These are phyloP conservation scores for Ajuga chamaepitys DNA, from an alignment of 257 asterid genomes.

Conservation along the genomic window DNA sequence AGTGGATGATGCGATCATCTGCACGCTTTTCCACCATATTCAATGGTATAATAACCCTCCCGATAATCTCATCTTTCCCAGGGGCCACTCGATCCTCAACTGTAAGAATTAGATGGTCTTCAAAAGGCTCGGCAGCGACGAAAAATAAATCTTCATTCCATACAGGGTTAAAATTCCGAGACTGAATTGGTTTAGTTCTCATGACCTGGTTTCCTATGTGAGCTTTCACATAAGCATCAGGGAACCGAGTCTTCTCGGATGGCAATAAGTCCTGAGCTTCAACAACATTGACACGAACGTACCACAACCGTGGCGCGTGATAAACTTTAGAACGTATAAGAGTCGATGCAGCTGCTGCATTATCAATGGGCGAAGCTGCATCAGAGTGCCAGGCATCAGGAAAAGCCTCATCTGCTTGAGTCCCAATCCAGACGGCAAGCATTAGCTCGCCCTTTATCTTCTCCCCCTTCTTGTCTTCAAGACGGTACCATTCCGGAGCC, in stretches of 20 bases:
- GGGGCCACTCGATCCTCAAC: constrained; percentile 94
- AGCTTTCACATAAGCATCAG: constrained; percentile 75
- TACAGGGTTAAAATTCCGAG: constrained; percentile 66
- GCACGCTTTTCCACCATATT: constrained; percentile 79
- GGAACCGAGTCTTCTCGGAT: constrained; percentile 64
- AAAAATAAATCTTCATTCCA: constrained; percentile 90
- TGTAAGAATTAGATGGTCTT: constrained; percentile 71
- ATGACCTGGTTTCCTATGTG: constrained; percentile 83
- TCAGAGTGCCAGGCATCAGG: constrained; percentile 97
- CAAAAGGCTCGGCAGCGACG: constrained; percentile 90
- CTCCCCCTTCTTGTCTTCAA: constrained; percentile 70
- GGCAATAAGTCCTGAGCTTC: constrained; percentile 90
- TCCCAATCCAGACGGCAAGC: constrained; percentile 94
- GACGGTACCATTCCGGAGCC: constrained; percentile 94
- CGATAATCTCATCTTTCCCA: constrained; percentile 82
- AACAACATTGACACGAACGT: constrained; percentile 74
- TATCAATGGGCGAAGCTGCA: constrained; percentile 70
- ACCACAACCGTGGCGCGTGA: constrained; percentile 89
- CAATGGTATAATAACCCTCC: constrained; percentile 72
- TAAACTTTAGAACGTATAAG: constrained; percentile 83
- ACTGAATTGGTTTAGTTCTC: constrained; percentile 67
- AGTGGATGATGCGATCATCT: constrained; percentile 68
- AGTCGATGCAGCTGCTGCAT: constrained; percentile 61
- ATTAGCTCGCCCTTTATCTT: constrained; percentile 78
- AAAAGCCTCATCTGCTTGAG: constrained; percentile 92